Base-by-base conservation (phyloP, 2,329 filamentous ascomycete genomes). In the Fusarium sacchari region DNA sequence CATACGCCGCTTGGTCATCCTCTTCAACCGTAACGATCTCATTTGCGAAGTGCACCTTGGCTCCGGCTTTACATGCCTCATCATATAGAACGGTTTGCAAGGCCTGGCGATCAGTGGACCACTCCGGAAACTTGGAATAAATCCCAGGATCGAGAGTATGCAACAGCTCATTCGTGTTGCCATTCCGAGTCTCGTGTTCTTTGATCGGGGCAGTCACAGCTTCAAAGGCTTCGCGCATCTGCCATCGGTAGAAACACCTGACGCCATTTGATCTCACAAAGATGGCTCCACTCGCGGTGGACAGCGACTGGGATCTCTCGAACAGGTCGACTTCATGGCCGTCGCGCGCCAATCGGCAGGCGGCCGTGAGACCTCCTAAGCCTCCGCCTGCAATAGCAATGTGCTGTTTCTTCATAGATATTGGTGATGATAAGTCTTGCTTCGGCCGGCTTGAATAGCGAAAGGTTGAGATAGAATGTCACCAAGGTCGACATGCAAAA, bases 211-310 rank as follows among this genome's bases (percentile, higher is more conserved):
- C 57, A 15, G 57, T 65, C 6, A 65, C 57, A 7, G 47, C 34
- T 43, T 62, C 62, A 11, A 61, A 55, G 15, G 34, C 62, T 8
- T 62, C 57, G 8, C 62, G 57, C 62, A 65, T 53, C 22, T 61
- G 26, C 62, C 57, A 65, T 17, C 57, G 20, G 8, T 61, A 55
- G 18, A 65, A 65, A 12, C 62, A 65, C 6, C 46, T 36, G 4
- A 65, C 62, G 3, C 30, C 62, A 18, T 61, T 53, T 3, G 57
- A 52, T 40, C 62, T 22, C 1, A 65, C 46, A n/a, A 65, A 65
- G 2, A 65, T 65, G 5, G 62, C 57, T 6, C 62, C 62, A 1
- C 62, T 62, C 0, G 62, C 47, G 2, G 28, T 65, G 1, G 57
- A 65, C 4, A 65, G 20, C 6, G 40, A 34, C 17, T 24, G 7